Conservation (phyloP, 2,329 filamentous ascomycete species). For the Aspergillus fijiensis region DNA sequence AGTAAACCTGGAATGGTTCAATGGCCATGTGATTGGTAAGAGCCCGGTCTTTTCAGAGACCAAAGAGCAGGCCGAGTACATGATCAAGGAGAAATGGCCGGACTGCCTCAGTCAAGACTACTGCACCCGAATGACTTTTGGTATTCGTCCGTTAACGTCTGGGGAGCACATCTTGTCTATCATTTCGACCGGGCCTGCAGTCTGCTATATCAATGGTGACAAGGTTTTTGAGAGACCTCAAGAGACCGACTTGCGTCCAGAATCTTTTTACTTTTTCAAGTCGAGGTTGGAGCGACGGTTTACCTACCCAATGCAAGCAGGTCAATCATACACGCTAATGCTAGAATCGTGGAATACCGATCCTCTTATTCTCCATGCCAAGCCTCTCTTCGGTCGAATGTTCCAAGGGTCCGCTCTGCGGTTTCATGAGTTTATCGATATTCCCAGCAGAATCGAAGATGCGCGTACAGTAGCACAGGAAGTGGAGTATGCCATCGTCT, state of each 20-base stretch:
- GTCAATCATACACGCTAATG: background rate
- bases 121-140: conserved; percentile 3
- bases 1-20: conserved; percentile 6
- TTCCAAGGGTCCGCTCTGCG: conserved; percentile 6
- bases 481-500: conserved; percentile 4
- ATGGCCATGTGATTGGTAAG: conserved; percentile 1
- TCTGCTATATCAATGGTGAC: conserved; percentile 4
- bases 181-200: conserved; percentile 7
- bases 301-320: conserved; percentile 3
- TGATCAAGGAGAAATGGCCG: conserved; percentile 9
- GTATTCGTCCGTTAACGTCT: background rate
- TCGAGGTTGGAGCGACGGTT: conserved; percentile 5
- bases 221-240: conserved; percentile 4
- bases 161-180: conserved; percentile 5
- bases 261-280: conserved; percentile 9
- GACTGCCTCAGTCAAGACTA: background rate
- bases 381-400: background rate
- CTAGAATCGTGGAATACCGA: conserved; percentile 6
- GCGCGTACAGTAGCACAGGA: background rate
- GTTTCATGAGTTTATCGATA: conserved; percentile 3
- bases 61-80: conserved; percentile 5
- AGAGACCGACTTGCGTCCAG: conserved; percentile 2
- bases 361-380: background rate
- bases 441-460: background rate
- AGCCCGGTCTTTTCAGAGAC: background rate